A percentile compares a stretch with the other conserved stretches of the same genome.
phyloP scores from a whole-genome alignment of 23 red algal genomes.

The Chondrus crispus region DNA sequence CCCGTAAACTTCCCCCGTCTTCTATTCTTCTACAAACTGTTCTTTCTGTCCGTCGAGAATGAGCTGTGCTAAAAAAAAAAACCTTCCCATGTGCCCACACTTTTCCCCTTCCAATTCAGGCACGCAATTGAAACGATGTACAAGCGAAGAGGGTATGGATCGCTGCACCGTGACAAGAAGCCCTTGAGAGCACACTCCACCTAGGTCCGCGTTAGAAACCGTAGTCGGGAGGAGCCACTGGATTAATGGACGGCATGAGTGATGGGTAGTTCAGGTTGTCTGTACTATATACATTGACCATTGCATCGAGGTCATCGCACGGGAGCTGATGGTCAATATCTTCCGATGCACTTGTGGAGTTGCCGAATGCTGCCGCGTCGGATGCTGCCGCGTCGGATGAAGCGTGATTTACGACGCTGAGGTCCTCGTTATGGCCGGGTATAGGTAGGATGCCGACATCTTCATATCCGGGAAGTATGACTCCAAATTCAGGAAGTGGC shows the following conservation, averaged over 20 bases:
- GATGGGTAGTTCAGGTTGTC: slow-evolving; percentile 26
- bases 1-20: no score
- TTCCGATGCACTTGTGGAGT: background rate
- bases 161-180: no score
- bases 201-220: slow-evolving; percentile 6
- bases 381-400: no score
- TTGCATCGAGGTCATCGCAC: background rate
- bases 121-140: no score
- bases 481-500: slow-evolving; percentile 22
- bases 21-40: no score
- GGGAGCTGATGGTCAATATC: background rate
- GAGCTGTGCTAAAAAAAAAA: no score
- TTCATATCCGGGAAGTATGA: background rate
- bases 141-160: no score
- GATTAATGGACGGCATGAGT: slow-evolving; percentile 44
- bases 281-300: slow-evolving; percentile 18
- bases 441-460: background rate
- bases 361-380: background rate
- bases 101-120: no score
- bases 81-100: no score
- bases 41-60: no score
- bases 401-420: no score
- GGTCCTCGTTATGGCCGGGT: background rate
- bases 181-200: no score
- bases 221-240: slow-evolving; percentile 43